Evolutionary conservation across 106 monocot genomes (phyloP).

Genomic region (Dioscorea dumetorum): DNA sequence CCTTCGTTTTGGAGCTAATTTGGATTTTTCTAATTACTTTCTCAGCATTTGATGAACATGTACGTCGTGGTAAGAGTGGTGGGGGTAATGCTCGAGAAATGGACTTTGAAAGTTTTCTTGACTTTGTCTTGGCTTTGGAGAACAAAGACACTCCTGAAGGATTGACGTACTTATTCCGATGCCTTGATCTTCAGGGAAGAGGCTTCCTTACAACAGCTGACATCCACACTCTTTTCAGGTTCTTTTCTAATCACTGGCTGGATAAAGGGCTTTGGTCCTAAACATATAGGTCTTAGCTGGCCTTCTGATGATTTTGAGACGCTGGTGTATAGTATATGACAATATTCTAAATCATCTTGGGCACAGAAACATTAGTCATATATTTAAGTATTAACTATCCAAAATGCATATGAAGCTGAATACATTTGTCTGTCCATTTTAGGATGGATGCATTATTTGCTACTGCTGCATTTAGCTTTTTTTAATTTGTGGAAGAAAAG

Average conservation of each 20-base stretch:
- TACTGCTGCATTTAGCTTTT: not conserved
- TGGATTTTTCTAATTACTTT: conserved; percentile 1
- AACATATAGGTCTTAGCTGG: no score
- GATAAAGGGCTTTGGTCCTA: no score
- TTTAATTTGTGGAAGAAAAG: conserved; percentile 50
- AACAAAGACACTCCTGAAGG: conserved; percentile 97
- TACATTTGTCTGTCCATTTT: no score
- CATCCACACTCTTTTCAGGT: conserved; percentile 97
- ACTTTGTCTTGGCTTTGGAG: conserved; percentile 97
- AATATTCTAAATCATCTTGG: no score
- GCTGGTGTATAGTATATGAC: no score
- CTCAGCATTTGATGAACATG: conserved; percentile 97
- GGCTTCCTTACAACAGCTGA: conserved; percentile 93
- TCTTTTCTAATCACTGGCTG: not conserved
- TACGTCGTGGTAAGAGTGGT: conserved; percentile 80
- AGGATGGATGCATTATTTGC: not conserved
- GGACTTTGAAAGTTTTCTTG: conserved; percentile 99
- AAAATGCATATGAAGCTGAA: no score
- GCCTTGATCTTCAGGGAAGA: conserved; percentile 94
- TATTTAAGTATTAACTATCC: no score
- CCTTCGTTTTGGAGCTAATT: not conserved
- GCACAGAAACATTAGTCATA: no score
- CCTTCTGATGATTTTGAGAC: no score
- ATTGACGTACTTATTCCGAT: conserved; percentile 85
- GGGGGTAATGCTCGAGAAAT: conserved; percentile 89